Base-by-base conservation (phyloP, 208 protist genomes). In the Acanthamoeba culbertsoni region DNA sequence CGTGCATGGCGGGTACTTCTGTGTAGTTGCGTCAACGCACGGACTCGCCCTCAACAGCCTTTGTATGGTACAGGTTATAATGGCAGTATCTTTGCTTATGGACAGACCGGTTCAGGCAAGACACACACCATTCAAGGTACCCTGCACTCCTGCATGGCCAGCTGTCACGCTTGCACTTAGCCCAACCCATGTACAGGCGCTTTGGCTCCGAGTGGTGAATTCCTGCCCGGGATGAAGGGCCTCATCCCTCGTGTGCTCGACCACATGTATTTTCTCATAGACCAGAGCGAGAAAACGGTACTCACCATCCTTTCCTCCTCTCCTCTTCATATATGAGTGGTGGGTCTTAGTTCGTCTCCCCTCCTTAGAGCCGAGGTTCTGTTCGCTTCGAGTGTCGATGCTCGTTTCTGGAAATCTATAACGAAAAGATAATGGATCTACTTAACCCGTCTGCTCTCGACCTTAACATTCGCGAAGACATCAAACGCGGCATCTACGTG, bases 401-500 rank as follows among this genome's bases (percentile, higher is more conserved):
- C 65, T 95, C 95, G 14, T 96, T 94, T 46, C 40, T 96, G 43
- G 96, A 97, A 48, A 96, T 97, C 53, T 97, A 97, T 93, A 96
- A 97, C 88, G 96, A 97, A 51, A 48, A 91, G 33, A 92, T 96
- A 42, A 91, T 75, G n/a, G 96, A 97, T 51, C 84, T 97, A 14
- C 92, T 96, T 26, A 55, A 91, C 51, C 84, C 96, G 7, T 33
- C 45, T 1, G 28, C 62, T n/a, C 35, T 26, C 26, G 62, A 86
- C 62, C 86, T 95, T 45, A 86, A 68, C 90, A 93, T 65, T 43
- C 42, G 93, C 5, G 93, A 95, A 40, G 84, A 95, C 37, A 42
- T 93, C 37, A 94, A 79, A n/a, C n/a, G 55, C 31, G 93, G 93
- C 35, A 59, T 94, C 28, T 94, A 94, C 62, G 93, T 94, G 6